Conservation (phyloP, 768 basidiomycete genomes). For the Termitomyces sp. region DNA sequence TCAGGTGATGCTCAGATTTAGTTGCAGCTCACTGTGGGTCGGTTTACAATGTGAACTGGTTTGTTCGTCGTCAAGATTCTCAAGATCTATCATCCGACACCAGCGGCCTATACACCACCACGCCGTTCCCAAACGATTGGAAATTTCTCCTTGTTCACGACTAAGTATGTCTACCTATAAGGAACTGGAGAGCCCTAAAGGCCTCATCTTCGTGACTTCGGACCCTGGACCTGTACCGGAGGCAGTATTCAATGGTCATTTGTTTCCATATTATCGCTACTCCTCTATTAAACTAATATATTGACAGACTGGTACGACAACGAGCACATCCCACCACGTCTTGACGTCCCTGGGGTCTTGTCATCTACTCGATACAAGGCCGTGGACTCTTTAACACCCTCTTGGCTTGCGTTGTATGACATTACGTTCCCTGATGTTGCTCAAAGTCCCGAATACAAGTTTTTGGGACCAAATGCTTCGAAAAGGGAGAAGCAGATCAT, state of each 20-base stretch:
- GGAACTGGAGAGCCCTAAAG: slow-evolving; percentile 6
- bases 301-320: slow-evolving; percentile 31
- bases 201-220: slow-evolving; percentile 17
- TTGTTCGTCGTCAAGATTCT: not conserved
- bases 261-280: no score
- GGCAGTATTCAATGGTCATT: slow-evolving; percentile 25
- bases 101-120: not conserved
- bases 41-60: slow-evolving; percentile 13
- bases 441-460: slow-evolving; percentile 23
- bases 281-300: not conserved
- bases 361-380: slow-evolving; percentile 28
- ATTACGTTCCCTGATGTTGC: slow-evolving; percentile 21
- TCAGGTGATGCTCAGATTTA: not conserved
- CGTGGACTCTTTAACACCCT: slow-evolving; percentile 25
- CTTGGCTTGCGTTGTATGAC: slow-evolving; percentile 31
- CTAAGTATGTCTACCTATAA: slow-evolving; percentile 13
- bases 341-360: slow-evolving; percentile 25
- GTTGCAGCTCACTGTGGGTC: not conserved
- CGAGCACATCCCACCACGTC: slow-evolving; percentile 29
- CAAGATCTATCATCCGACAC: not conserved
- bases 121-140: not conserved
- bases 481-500: slow-evolving; percentile 25
- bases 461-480: slow-evolving; percentile 21
- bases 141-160: not conserved
- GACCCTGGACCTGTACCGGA: slow-evolving; percentile 22